phyloP scores from a whole-genome alignment of 306 rosid genomes.

The Ceratonia siliqua region DNA sequence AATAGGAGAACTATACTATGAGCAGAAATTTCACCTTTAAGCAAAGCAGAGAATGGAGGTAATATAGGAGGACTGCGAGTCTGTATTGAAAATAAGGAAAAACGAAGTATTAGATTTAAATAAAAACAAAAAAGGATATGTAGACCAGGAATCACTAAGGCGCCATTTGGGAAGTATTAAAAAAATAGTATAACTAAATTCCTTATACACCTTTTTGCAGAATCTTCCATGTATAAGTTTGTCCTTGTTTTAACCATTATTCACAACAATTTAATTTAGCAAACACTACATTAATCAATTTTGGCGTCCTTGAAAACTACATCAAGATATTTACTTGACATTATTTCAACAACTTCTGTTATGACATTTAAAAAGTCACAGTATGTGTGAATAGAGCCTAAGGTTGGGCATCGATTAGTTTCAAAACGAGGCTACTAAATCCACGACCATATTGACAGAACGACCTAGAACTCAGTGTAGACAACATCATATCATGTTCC shows the following conservation, averaged over 20 bases:
- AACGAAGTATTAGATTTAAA: background rate
- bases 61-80: slow-evolving; percentile 56
- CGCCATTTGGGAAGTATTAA: slow-evolving; percentile 4
- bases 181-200: background rate
- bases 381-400: background rate
- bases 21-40: slow-evolving; percentile 39
- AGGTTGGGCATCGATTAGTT: background rate
- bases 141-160: background rate
- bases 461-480: background rate
- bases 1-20: background rate
- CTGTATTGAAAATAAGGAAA: slow-evolving; percentile 32
- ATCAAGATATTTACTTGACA: background rate
- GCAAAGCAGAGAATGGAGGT: slow-evolving; percentile 49
- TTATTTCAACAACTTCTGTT: background rate
- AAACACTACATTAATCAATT: background rate
- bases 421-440: background rate
- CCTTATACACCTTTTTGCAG: background rate
- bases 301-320: background rate
- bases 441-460: background rate
- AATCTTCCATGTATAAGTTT: background rate
- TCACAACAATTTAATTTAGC: background rate
- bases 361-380: background rate
- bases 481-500: background rate
- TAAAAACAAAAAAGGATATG: background rate
- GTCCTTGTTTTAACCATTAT: background rate